phyloP scores from a whole-genome alignment of 1,284 basidiomycete genomes.

The Microbotryomycetes sp. region DNA sequence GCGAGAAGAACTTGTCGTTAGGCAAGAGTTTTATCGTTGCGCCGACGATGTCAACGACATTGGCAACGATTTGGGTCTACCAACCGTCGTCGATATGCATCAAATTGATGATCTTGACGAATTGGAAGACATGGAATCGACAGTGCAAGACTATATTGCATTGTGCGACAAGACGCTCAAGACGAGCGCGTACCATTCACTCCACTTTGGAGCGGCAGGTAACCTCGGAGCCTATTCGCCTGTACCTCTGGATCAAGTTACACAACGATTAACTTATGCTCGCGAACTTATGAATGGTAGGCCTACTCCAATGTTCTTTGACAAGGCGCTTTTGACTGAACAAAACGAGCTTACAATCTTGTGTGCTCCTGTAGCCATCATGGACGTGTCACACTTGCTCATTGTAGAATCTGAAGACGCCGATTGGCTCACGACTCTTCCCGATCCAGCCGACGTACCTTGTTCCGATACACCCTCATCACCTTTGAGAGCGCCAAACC shows the following conservation, averaged over 20 bases:
- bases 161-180: slow-evolving; percentile 21
- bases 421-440: slow-evolving; percentile 20
- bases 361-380: too few relatives aligned
- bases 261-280: background rate
- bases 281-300: slow-evolving; percentile 14
- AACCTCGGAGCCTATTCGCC: slow-evolving; percentile 3
- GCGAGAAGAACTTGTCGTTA: slow-evolving; percentile 23
- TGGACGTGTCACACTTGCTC: slow-evolving; percentile 20
- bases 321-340: too few relatives aligned
- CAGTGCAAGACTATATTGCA: slow-evolving; percentile 13
- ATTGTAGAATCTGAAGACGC: slow-evolving; percentile 31
- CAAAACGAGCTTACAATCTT: too few relatives aligned
- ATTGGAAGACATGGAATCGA: slow-evolving; percentile 24
- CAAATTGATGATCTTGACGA: slow-evolving; percentile 12
- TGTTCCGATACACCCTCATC: slow-evolving; percentile 14
- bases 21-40: slow-evolving; percentile 19
- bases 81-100: background rate
- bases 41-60: background rate
- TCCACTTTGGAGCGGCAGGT: slow-evolving; percentile 21
- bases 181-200: slow-evolving; percentile 22
- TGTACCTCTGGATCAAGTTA: background rate
- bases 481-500: slow-evolving; percentile 26
- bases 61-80: background rate
- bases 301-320: too few relatives aligned
- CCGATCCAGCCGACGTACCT: background rate